Evolutionary conservation across 495 filamentous ascomycete species (phyloP).

Genomic region (Neurospora sp.): DNA sequence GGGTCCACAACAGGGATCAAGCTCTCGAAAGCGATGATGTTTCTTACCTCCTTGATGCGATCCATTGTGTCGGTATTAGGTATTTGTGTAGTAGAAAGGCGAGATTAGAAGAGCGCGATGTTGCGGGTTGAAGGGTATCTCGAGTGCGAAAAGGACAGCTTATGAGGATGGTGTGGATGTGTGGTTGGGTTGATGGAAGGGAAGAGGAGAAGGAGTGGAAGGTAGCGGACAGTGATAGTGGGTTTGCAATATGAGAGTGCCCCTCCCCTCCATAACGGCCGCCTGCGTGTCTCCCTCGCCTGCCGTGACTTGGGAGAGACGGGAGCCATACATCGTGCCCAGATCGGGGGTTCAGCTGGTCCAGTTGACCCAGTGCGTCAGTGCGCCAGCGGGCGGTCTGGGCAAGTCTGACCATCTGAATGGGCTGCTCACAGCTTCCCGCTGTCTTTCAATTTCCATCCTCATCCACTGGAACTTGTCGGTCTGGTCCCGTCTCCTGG

Average conservation of each 20-base stretch:
- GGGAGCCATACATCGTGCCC: neutral
- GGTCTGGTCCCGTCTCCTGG: neutral
- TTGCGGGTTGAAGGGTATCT: neutral
- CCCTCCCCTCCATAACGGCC: constrained; percentile 16
- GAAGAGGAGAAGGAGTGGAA: constrained; percentile 12
- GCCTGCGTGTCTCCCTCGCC: constrained; percentile 7
- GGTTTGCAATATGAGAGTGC: constrained; percentile 22
- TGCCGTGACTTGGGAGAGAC: neutral
- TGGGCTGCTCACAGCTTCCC: neutral
- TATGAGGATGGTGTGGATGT: constrained; percentile 11
- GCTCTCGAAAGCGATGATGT: constrained; percentile 20
- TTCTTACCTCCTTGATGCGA: constrained; percentile 70
- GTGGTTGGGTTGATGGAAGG: constrained; percentile 7
- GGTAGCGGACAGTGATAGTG: constrained; percentile 11
- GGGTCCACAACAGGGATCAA: constrained; percentile 28
- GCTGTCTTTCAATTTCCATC: neutral
- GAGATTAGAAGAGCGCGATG: constrained; percentile 7
- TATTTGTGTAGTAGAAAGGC: constrained; percentile 4
- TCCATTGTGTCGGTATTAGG: constrained; percentile 41
- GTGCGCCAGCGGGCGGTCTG: constrained; percentile 1
- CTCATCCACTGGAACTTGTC: neutral
- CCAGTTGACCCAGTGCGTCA: neutral
- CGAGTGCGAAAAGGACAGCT: neutral
- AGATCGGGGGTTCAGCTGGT: neutral
- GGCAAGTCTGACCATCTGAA: neutral